Percentiles rank a stretch among this genome's conserved stretches.
phyloP scores from a whole-genome alignment of 768 basidiomycete species.

The Glaciozyma martinii region DNA sequence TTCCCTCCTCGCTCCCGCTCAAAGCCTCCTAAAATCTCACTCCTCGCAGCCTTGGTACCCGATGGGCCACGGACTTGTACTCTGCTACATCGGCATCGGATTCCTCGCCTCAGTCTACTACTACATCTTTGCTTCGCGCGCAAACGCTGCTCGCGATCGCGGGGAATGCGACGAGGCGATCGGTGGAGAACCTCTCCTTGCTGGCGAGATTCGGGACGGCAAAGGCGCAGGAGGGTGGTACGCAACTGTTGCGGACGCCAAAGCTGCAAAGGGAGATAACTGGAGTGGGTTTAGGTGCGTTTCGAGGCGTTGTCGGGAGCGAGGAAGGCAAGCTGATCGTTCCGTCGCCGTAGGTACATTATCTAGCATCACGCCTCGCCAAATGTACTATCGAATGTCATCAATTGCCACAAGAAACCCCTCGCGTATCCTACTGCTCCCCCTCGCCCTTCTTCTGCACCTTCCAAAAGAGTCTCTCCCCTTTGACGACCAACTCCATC shows the following conservation, averaged over 20 bases:
- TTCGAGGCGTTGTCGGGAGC: no score
- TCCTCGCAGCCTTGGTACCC: slow-evolving; percentile 60
- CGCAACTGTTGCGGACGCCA: slow-evolving; percentile 54
- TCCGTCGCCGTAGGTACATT: no score
- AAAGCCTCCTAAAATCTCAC: no score
- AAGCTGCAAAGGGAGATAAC: slow-evolving; percentile 58
- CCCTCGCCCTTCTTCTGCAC: no score
- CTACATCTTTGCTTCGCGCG: slow-evolving; percentile 47
- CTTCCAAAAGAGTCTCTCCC: no score
- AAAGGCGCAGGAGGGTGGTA: slow-evolving; percentile 40
- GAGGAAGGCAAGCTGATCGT: no score
- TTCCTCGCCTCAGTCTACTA: slow-evolving; percentile 46
- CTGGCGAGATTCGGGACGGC: slow-evolving; percentile 37
- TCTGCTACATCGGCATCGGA: slow-evolving; percentile 63
- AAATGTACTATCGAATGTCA: no score
- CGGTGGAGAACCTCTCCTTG: slow-evolving; percentile 46
- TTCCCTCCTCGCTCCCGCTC: neutral
- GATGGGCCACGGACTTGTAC: slow-evolving; percentile 57
- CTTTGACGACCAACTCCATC: no score
- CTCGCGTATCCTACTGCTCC: no score
- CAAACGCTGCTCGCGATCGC: slow-evolving; percentile 58
- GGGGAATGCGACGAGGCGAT: slow-evolving; percentile 65
- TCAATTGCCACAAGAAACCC: no score
- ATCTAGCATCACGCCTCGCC: no score
- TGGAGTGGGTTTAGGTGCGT: slow-evolving; percentile 76